A percentile compares a stretch with the other conserved stretches of the same genome.
These are phyloP conservation scores for Phytophthora cryptogea DNA, from an alignment of 352 stramenopile genomes.

Conservation along the genomic window DNA sequence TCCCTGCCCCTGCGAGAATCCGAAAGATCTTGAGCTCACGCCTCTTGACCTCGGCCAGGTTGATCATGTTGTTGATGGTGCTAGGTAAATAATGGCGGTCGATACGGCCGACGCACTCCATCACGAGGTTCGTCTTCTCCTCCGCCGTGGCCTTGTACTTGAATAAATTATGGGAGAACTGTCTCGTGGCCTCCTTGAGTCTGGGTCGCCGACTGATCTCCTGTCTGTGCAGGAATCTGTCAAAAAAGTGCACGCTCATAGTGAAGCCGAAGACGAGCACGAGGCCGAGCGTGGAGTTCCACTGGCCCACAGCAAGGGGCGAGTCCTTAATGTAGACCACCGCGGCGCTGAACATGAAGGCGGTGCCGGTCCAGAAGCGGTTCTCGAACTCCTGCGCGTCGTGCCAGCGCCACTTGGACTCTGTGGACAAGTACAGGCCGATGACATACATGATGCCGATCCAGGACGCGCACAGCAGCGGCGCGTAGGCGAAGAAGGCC, in stretches of 20 bases:
- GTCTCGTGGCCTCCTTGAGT: conserved; percentile 49
- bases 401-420: conserved; percentile 87
- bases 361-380: conserved; percentile 96
- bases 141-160: conserved; percentile 84
- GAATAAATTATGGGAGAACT: conserved; percentile 77
- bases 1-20: conserved; percentile 93
- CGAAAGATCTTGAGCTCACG: conserved; percentile 96
- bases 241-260: conserved; percentile 77
- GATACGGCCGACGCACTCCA: conserved; percentile 73
- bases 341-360: conserved; percentile 92
- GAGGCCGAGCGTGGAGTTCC: conserved; percentile 72
- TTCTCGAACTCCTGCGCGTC: conserved; percentile 96
- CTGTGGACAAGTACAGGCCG: conserved; percentile 78
- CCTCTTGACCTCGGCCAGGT: conserved; percentile 74
- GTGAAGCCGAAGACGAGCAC: conserved; percentile 84
- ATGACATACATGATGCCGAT: conserved; percentile 85
- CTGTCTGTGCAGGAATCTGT: conserved; percentile 79
- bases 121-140: conserved; percentile 76
- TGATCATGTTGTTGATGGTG: conserved; percentile 91
- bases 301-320: conserved; percentile 80
- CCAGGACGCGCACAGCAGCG: conserved; percentile 79
- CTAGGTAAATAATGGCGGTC: conserved; percentile 86
- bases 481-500: conserved; percentile 84
- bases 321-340: conserved; percentile 95
- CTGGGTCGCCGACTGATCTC: conserved; percentile 67